Percentiles rank a stretch among this genome's conserved stretches.
Conservation (phyloP, 2,329 filamentous ascomycete genomes). For the Microdochium nivale region DNA sequence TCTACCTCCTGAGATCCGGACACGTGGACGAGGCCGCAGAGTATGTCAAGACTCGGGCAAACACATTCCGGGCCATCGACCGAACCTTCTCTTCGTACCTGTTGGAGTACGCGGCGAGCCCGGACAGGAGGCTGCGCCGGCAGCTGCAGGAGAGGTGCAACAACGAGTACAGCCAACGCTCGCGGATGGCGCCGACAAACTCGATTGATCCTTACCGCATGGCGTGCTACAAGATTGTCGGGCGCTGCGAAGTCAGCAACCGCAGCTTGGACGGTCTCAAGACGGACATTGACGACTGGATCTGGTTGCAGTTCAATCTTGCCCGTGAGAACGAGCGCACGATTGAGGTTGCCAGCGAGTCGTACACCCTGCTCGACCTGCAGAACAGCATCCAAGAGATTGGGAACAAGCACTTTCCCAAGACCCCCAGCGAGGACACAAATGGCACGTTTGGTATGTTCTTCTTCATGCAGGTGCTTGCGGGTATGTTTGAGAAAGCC, state of each 20-base stretch:
- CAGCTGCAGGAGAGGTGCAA: slow-evolving; percentile 82
- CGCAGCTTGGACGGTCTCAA: slow-evolving; percentile 55
- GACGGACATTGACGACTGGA: slow-evolving; percentile 60
- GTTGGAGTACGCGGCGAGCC: slow-evolving; percentile 68
- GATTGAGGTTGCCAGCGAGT: slow-evolving; percentile 56
- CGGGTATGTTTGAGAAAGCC: slow-evolving; percentile 90
- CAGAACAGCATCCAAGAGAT: slow-evolving; percentile 80
- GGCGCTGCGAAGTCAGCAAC: slow-evolving; percentile 62
- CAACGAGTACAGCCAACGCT: slow-evolving; percentile 79
- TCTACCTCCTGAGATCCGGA: slow-evolving; percentile 81
- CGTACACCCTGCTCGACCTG: slow-evolving; percentile 58
- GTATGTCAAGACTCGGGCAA: slow-evolving; percentile 74
- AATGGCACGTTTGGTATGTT: slow-evolving; percentile 77
- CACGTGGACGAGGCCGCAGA: slow-evolving; percentile 75
- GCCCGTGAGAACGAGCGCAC: slow-evolving; percentile 56
- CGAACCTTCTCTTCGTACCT: slow-evolving; percentile 85
- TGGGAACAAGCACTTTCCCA: slow-evolving; percentile 82
- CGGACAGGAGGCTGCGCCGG: slow-evolving; percentile 67
- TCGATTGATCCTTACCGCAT: slow-evolving; percentile 91
- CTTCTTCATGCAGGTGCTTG: slow-evolving; percentile 85
- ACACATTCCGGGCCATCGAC: slow-evolving; percentile 82
- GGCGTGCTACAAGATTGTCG: slow-evolving; percentile 97
- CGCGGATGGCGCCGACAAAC: slow-evolving; percentile 75
- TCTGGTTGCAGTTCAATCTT: slow-evolving; percentile 65
- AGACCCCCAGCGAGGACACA: slow-evolving; percentile 64